phyloP scores from a whole-genome alignment of 176 grass and related monocot species.

The Zoysia japonica region DNA sequence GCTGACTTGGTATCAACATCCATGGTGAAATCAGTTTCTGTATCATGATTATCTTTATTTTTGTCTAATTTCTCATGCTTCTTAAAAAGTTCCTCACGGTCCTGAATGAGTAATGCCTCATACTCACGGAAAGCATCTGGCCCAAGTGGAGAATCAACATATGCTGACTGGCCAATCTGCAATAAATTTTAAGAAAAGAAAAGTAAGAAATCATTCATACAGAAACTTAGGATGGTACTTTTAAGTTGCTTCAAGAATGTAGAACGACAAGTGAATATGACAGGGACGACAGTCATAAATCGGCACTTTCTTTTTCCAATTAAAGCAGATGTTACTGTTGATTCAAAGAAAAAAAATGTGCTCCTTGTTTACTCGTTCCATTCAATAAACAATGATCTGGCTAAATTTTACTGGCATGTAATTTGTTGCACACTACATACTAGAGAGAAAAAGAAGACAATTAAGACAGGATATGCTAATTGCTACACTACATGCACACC shows the following conservation, averaged over 20 bases:
- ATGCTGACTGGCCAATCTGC: conserved; percentile 79
- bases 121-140: conserved; percentile 96
- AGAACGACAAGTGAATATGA: conserved; percentile 5
- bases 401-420: conserved; percentile 11
- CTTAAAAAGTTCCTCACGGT: conserved; percentile 79
- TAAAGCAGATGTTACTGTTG: not conserved
- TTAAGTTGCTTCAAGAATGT: conserved; percentile 13
- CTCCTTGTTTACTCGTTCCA: not conserved
- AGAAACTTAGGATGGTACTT: not conserved
- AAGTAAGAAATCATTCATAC: conserved; percentile 14
- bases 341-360: conserved; percentile 15
- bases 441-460: not conserved
- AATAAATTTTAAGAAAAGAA: conserved; percentile 27
- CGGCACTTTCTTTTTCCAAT: not conserved
- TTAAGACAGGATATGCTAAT: conserved; percentile 2
- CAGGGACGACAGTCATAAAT: conserved; percentile 19
- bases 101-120: conserved; percentile 84
- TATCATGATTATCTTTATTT: conserved; percentile 28
- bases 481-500: not conserved
- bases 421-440: not conserved
- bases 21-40: conserved; percentile 36
- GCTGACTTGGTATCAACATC: conserved; percentile 45
- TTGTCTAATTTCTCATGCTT: conserved; percentile 52
- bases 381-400: not conserved
- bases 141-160: conserved; percentile 83